Conservation (phyloP, 2,329 filamentous ascomycete genomes). For the Tolypocladium paradoxum region DNA sequence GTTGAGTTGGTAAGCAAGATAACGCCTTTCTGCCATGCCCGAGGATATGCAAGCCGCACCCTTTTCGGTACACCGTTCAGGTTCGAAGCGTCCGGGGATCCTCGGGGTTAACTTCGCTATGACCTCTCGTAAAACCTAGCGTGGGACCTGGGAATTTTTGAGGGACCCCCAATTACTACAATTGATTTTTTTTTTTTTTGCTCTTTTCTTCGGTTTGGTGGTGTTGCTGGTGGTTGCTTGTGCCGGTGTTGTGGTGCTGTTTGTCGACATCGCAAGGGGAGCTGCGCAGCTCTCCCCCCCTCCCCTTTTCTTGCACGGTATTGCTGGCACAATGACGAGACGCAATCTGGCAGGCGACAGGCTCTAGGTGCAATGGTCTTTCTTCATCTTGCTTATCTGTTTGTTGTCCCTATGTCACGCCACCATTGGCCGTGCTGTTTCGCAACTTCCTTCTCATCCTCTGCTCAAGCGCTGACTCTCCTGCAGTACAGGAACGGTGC, state of each 20-base stretch:
- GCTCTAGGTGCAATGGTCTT: too few relatives aligned
- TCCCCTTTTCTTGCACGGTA: too few relatives aligned
- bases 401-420: too few relatives aligned
- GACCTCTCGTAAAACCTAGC: not conserved
- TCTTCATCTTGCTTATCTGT: too few relatives aligned
- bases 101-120: not conserved
- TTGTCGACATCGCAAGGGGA: not conserved
- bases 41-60: not conserved
- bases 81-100: not conserved
- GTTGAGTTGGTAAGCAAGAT: not conserved
- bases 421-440: too few relatives aligned
- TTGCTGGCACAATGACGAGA: too few relatives aligned
- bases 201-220: not conserved
- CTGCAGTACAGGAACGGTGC: too few relatives aligned
- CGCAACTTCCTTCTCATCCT: too few relatives aligned
- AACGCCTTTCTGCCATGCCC: not conserved
- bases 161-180: not conserved
- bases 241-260: not conserved
- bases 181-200: not conserved
- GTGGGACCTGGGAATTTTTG: not conserved
- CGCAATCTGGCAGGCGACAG: too few relatives aligned
- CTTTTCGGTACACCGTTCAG: not conserved
- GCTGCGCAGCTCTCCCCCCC: not conserved
- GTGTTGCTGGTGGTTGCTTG: not conserved
- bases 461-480: too few relatives aligned